These are phyloP conservation scores for Jackrogersella multiformis DNA, from an alignment of 495 filamentous ascomycete species.

Conservation along the genomic window DNA sequence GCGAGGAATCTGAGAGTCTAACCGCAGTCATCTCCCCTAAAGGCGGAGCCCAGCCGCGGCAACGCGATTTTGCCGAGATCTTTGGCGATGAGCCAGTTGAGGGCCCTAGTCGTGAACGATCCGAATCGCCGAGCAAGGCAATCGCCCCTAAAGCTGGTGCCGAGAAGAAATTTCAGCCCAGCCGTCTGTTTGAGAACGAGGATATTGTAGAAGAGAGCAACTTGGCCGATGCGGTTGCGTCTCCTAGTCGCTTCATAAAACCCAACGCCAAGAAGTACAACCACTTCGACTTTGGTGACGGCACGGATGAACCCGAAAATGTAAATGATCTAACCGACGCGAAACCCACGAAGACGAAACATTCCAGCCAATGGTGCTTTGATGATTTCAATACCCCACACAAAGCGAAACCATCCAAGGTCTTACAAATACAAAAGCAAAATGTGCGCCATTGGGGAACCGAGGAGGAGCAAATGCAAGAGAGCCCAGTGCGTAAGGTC, in stretches of 20 bases:
- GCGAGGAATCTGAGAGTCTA: constrained; percentile 60
- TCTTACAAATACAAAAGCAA: constrained; percentile 59
- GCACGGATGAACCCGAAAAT: constrained; percentile 58
- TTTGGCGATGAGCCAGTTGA: constrained; percentile 54
- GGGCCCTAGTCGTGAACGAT: constrained; percentile 55
- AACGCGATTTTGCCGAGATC: constrained; percentile 64
- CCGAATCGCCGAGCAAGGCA: constrained; percentile 55
- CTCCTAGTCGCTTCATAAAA: constrained; percentile 62
- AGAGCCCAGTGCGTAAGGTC: constrained; percentile 65
- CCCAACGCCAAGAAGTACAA: constrained; percentile 77
- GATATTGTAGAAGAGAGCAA: constrained; percentile 52
- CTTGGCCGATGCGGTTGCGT: constrained; percentile 48
- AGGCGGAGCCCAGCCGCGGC: constrained; percentile 55
- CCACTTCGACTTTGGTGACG: constrained; percentile 87
- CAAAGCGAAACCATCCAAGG: constrained; percentile 63
- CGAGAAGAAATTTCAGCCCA: constrained; percentile 74
- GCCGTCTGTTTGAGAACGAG: constrained; percentile 74
- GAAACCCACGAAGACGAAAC: constrained; percentile 65
- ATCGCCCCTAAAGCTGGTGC: constrained; percentile 70
- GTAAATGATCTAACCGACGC: constrained; percentile 46
- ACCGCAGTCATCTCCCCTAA: constrained; percentile 62
- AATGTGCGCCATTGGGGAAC: constrained; percentile 75
- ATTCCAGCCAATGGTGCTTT: constrained; percentile 80
- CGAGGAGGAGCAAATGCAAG: constrained; percentile 68
- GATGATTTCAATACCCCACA: constrained; percentile 84